These are phyloP conservation scores for Pseudocercospora fijiensis DNA, from an alignment of 2,329 filamentous ascomycete genomes.

Conservation along the genomic window DNA sequence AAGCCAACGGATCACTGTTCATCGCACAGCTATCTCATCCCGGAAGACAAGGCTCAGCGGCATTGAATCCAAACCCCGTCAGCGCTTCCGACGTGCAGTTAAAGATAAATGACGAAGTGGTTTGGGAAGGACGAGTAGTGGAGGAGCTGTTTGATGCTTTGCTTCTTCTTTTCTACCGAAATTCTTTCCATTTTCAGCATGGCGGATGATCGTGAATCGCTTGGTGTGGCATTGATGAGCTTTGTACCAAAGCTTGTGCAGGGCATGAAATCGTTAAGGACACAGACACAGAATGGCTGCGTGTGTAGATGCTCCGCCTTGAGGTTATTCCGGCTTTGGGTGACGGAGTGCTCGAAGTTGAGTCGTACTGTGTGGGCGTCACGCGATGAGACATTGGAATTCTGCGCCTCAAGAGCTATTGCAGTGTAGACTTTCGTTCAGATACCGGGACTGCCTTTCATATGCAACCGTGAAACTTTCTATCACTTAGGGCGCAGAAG, in stretches of 20 bases:
- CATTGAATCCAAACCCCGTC: conserved; percentile 35
- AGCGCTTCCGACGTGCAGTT: conserved; percentile 36
- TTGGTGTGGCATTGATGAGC: background rate
- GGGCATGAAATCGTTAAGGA: too few species aligned
- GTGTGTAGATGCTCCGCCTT: background rate
- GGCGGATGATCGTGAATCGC: background rate
- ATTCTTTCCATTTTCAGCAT: conserved; percentile 26
- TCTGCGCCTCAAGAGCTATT: background rate
- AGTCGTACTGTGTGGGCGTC: background rate
- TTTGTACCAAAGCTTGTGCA: background rate
- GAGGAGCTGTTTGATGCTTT: conserved; percentile 12
- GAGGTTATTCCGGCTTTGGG: background rate
- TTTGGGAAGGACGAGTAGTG: background rate
- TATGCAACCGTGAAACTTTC: background rate
- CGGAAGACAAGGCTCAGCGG: conserved; percentile 33
- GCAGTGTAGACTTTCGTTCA: background rate
- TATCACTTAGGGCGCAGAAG: conserved; percentile 15
- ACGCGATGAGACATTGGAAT: background rate
- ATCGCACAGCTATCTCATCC: conserved; percentile 36
- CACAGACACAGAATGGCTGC: background rate
- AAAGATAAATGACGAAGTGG: conserved; percentile 18
- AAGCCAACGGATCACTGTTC: conserved; percentile 32
- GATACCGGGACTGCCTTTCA: background rate
- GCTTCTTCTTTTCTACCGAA: conserved; percentile 25
- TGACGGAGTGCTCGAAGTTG: conserved; percentile 1